Evolutionary conservation across 1,284 basidiomycete genomes (phyloP).

Genomic region (Trichosporon faecale): DNA sequence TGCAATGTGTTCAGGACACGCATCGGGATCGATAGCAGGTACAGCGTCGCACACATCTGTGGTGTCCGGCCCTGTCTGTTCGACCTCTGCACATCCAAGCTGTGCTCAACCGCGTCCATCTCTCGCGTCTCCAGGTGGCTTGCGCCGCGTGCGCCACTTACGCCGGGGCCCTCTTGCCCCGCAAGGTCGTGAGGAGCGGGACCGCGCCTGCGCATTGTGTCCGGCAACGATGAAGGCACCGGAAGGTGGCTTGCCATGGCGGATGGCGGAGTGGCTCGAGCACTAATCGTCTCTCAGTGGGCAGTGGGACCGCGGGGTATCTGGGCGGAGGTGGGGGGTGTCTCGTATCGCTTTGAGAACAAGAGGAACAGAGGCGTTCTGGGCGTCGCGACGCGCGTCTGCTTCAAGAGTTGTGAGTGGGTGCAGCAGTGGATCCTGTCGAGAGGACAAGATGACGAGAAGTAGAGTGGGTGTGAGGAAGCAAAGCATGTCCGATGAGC

Average conservation of each 20-base stretch:
- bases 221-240: neutral
- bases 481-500: neutral
- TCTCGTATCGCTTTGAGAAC: neutral
- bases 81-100: neutral
- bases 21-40: neutral
- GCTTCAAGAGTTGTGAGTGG: neutral
- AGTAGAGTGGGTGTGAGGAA: neutral
- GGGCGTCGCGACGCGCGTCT: neutral
- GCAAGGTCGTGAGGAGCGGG: neutral
- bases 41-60: neutral
- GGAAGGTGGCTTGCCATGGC: neutral
- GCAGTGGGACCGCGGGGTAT: neutral
- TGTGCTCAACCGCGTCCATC: neutral
- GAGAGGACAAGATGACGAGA: neutral
- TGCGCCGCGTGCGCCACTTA: neutral
- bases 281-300: neutral
- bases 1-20: neutral
- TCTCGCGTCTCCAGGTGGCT: neutral
- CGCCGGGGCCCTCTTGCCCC: neutral
- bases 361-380: neutral
- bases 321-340: neutral
- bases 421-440: neutral
- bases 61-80: neutral
- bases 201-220: neutral
- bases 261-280: neutral